Evolutionary conservation across 768 basidiomycete genomes (phyloP).

Genomic region (Chlorophyllum brunneum): DNA sequence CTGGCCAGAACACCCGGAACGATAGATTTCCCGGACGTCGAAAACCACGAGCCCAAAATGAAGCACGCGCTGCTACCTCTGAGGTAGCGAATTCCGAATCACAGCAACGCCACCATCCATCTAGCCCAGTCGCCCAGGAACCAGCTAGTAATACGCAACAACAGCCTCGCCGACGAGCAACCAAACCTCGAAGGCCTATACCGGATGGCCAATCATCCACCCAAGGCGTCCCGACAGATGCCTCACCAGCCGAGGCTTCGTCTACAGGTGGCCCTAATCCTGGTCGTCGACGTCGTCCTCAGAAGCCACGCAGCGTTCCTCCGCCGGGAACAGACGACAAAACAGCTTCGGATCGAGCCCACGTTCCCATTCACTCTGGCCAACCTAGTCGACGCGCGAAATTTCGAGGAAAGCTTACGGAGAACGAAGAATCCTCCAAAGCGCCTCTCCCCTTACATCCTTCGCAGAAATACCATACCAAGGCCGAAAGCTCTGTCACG

Average conservation of each 20-base stretch:
- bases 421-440: constrained; percentile 11
- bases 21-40: neutral
- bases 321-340: neutral
- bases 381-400: constrained; percentile 17
- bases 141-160: neutral
- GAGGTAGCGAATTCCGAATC: neutral
- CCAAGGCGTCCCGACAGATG: neutral
- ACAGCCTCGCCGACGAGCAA: neutral
- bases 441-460: constrained; percentile 3
- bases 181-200: neutral
- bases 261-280: neutral
- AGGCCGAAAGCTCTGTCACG: constrained; percentile 15
- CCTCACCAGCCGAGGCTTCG: neutral
- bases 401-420: constrained; percentile 23
- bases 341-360: neutral
- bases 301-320: neutral
- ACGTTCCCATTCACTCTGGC: neutral
- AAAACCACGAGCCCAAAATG: constrained; percentile 4
- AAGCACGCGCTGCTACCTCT: neutral
- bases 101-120: neutral
- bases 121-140: neutral
- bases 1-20: neutral
- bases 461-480: constrained; percentile 14
- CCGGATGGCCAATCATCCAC: neutral
- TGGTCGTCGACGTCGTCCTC: neutral